Percentiles rank a stretch among this genome's conserved stretches.
Conservation (phyloP, 768 basidiomycete genomes). For the Multifurca ochricompacta region DNA sequence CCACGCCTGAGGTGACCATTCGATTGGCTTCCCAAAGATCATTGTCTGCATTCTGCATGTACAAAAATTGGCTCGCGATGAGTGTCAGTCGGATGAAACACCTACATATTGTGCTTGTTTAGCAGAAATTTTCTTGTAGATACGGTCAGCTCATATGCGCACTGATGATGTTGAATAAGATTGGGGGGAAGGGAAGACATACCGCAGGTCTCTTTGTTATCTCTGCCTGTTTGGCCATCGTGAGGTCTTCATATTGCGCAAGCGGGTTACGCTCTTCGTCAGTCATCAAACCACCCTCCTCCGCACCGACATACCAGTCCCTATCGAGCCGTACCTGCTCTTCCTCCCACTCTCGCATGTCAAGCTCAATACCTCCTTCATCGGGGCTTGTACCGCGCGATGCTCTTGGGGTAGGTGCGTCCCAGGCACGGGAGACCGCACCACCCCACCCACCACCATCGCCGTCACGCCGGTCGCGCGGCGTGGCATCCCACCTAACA, state of each 20-base stretch:
- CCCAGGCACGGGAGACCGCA: conserved; percentile 53
- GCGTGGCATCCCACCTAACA: conserved; percentile 92
- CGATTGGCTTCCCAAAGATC: conserved; percentile 99
- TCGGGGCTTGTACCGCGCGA: conserved; percentile 64
- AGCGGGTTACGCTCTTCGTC: conserved; percentile 93
- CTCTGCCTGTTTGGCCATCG: conserved; percentile 58
- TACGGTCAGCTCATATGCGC: conserved; percentile 20
- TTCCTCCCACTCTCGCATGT: conserved; percentile 93
- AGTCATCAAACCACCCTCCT: conserved; percentile 76
- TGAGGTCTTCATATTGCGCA: conserved; percentile 86
- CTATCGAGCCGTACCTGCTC: conserved; percentile 88
- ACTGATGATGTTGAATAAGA: neutral
- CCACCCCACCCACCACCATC: conserved; percentile 59
- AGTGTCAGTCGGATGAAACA: conserved; percentile 8
- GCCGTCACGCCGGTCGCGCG: conserved; percentile 47
- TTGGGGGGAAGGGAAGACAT: too few species aligned
- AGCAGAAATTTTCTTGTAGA: conserved; percentile 75
- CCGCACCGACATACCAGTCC: conserved; percentile 94
- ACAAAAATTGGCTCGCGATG: conserved; percentile 8
- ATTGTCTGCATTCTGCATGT: conserved; percentile 84
- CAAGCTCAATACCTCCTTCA: conserved; percentile 53
- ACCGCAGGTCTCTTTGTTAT: conserved; percentile 70
- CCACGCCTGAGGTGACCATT: conserved; percentile 93
- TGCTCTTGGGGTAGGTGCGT: conserved; percentile 74
- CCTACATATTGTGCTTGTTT: conserved; percentile 93